Evolutionary conservation across 257 asterid species (phyloP).

Genomic region (Primulina tabacum): DNA sequence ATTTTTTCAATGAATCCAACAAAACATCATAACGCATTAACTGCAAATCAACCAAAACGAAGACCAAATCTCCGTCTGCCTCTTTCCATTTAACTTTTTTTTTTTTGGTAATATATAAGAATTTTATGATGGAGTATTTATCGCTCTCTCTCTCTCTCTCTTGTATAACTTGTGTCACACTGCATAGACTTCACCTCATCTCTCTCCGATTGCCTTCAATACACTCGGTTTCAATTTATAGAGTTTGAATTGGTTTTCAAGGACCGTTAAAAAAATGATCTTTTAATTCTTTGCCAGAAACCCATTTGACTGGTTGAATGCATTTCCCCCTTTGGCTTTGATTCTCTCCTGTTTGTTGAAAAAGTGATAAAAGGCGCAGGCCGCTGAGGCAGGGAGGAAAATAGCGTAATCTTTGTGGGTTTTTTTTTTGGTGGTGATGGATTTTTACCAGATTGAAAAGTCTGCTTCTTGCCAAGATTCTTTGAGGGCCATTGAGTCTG

Average conservation of each 20-base stretch:
- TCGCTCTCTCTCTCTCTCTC: neutral
- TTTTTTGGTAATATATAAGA: neutral
- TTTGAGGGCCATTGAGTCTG: conserved; percentile 45
- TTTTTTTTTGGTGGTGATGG: conserved; percentile 28
- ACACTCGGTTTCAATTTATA: neutral
- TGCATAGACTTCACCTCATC: neutral
- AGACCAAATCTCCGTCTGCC: conserved; percentile 11
- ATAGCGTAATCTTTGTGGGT: conserved; percentile 14
- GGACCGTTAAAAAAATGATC: neutral
- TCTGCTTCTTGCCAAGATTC: conserved; percentile 48
- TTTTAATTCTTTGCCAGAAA: neutral
- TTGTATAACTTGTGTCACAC: neutral
- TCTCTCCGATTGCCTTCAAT: neutral
- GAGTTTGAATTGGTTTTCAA: neutral
- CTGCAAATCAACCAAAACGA: conserved; percentile 22
- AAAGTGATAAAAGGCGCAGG: neutral
- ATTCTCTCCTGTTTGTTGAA: conserved; percentile 4
- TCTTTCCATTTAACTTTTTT: neutral
- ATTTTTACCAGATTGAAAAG: conserved; percentile 39
- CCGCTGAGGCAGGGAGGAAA: neutral
- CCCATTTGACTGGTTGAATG: neutral
- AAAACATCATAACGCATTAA: conserved; percentile 14
- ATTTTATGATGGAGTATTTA: neutral
- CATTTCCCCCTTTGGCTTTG: neutral
- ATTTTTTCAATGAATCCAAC: neutral